These are phyloP conservation scores for Pyrenophora tritici-repentis DNA, from an alignment of 2,329 filamentous ascomycete species.

Conservation along the genomic window DNA sequence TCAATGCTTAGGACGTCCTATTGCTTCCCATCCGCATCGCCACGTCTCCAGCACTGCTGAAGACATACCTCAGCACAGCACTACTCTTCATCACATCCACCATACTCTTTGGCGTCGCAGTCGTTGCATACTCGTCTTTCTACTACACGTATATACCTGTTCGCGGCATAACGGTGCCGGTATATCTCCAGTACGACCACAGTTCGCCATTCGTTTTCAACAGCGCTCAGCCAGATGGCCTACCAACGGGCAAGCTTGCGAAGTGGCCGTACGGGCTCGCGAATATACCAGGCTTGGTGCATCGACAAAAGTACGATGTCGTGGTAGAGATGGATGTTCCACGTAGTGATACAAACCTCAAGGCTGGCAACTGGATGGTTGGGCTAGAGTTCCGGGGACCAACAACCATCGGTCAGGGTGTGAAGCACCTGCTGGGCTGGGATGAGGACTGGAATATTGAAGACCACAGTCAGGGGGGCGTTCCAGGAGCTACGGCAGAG, in stretches of 20 bases:
- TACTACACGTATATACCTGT: slow-evolving; percentile 72
- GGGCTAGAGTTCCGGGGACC: slow-evolving; percentile 68
- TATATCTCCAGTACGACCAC: slow-evolving; percentile 69
- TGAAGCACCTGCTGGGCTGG: slow-evolving; percentile 34
- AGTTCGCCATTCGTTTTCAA: slow-evolving; percentile 4
- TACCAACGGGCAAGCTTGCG: slow-evolving; percentile 5
- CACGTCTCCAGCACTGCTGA: slow-evolving; percentile 65
- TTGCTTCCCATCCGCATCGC: slow-evolving; percentile 60
- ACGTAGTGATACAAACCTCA: slow-evolving; percentile 74
- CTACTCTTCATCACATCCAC: slow-evolving; percentile 60
- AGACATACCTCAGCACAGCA: slow-evolving; percentile 66
- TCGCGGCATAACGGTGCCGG: slow-evolving; percentile 63
- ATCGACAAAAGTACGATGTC: slow-evolving; percentile 84
- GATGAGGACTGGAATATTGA: slow-evolving; percentile 41
- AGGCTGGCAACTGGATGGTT: slow-evolving; percentile 93
- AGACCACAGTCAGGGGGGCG: slow-evolving; percentile 24
- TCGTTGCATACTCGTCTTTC: slow-evolving; percentile 67
- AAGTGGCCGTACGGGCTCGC: slow-evolving; percentile 59
- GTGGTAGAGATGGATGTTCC: slow-evolving; percentile 76
- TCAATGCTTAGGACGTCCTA: slow-evolving; percentile 54
- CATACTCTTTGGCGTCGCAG: slow-evolving; percentile 62
- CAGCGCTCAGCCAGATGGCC: slow-evolving; percentile 9
- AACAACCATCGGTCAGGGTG: slow-evolving; percentile 6
- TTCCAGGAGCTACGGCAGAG: slow-evolving; percentile 14
- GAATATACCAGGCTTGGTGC: slow-evolving; percentile 51